phyloP scores from a whole-genome alignment of 768 basidiomycete genomes.

The Mycena epipterygia region DNA sequence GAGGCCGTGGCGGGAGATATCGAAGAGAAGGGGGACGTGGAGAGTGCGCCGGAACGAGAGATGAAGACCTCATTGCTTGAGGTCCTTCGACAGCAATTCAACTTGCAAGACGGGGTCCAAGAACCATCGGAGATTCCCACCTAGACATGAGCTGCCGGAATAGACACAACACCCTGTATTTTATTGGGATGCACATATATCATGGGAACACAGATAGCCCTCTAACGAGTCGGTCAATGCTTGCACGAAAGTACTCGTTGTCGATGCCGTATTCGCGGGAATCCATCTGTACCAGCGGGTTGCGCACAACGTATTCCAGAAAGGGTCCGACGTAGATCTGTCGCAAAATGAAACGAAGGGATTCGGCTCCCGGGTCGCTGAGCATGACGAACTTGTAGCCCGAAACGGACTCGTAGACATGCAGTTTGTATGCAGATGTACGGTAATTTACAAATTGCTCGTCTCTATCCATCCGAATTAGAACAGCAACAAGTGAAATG shows the following conservation, averaged over 20 bases:
- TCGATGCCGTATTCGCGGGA: conserved; percentile 89
- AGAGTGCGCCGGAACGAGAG: conserved; percentile 79
- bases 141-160: conserved; percentile 37
- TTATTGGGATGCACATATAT: conserved; percentile 29
- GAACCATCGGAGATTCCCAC: conserved; percentile 13
- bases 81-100: conserved; percentile 86
- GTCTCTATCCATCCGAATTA: conserved; percentile 65
- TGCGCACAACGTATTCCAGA: conserved; percentile 93
- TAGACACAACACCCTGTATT: conserved; percentile 26
- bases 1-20: conserved; percentile 92
- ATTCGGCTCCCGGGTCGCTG: conserved; percentile 88
- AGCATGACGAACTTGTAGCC: conserved; percentile 97
- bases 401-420: conserved; percentile 91
- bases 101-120: conserved; percentile 60
- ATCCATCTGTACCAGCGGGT: conserved; percentile 89
- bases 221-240: conserved; percentile 81
- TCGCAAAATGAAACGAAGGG: conserved; percentile 84
- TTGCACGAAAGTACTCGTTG: conserved; percentile 90
- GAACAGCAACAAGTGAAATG: not conserved
- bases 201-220: conserved; percentile 64
- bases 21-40: conserved; percentile 64
- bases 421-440: conserved; percentile 93
- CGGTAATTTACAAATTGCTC: conserved; percentile 93
- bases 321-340: conserved; percentile 96
- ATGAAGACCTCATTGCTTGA: conserved; percentile 92